A percentile compares a stretch with the other conserved stretches of the same genome.
phyloP scores from a whole-genome alignment of 2,329 filamentous ascomycete species.

The Neofusicoccum sp. region DNA sequence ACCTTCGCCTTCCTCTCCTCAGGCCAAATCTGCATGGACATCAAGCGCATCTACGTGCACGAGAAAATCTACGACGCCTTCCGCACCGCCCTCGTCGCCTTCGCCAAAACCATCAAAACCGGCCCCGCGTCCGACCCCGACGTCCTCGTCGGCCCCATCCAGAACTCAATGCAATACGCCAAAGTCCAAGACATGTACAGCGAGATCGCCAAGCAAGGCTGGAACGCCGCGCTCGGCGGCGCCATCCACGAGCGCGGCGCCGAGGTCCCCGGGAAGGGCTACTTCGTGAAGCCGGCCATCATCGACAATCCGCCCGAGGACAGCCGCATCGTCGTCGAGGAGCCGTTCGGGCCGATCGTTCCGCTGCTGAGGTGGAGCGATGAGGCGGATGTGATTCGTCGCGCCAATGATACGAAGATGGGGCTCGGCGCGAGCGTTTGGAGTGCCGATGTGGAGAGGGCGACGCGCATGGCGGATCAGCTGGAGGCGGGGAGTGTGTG shows the following conservation, averaged over 20 bases:
- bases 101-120: constrained; percentile 37
- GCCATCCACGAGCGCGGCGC: constrained; percentile 24
- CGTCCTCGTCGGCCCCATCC: constrained; percentile 53
- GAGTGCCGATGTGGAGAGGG: constrained; percentile 49
- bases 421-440: constrained; percentile 52
- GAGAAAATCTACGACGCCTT: constrained; percentile 36
- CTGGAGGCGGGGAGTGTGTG: constrained; percentile 57
- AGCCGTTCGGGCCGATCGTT: constrained; percentile 61
- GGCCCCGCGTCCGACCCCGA: constrained; percentile 36
- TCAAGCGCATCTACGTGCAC: constrained; percentile 34
- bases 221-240: constrained; percentile 49
- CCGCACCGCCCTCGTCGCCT: constrained; percentile 37
- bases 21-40: constrained; percentile 39
- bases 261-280: no score
- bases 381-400: constrained; percentile 47
- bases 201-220: constrained; percentile 50
- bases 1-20: constrained; percentile 42
- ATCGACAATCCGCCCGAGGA: constrained; percentile 54
- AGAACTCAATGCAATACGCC: constrained; percentile 61
- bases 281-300: constrained; percentile 56
- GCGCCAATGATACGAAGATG: constrained; percentile 42
- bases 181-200: constrained; percentile 52
- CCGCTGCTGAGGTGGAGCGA: constrained; percentile 58
- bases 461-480: constrained; percentile 46
- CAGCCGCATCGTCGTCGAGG: constrained; percentile 53